A percentile compares a stretch with the other conserved stretches of the same genome.
These are phyloP conservation scores for Cryphonectria parasitica DNA, from an alignment of 2,329 filamentous ascomycete genomes.

Conservation along the genomic window DNA sequence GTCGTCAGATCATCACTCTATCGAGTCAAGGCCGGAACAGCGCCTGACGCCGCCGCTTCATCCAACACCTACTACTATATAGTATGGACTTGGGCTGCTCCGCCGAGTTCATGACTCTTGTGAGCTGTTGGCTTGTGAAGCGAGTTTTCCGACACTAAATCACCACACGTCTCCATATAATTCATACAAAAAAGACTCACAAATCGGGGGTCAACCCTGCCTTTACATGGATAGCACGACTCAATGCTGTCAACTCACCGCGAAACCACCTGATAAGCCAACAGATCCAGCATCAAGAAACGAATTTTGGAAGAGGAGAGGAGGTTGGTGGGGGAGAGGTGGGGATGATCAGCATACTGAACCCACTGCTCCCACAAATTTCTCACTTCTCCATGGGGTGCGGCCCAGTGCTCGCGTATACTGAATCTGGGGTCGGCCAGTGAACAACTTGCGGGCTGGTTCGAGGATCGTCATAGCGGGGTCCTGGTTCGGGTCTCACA, in stretches of 20 bases:
- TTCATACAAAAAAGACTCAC: neutral
- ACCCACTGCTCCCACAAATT: neutral
- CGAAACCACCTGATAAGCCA: neutral
- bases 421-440: neutral
- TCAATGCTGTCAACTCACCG: neutral
- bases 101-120: neutral
- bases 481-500: neutral
- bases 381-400: neutral
- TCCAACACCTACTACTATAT: neutral
- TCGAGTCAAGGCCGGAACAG: neutral
- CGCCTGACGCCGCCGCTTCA: neutral
- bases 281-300: neutral
- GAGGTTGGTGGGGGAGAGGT: neutral
- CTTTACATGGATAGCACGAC: neutral
- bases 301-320: neutral
- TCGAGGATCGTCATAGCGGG: neutral
- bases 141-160: no score
- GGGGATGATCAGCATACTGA: neutral
- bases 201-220: neutral
- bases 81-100: neutral
- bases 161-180: neutral
- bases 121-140: neutral
- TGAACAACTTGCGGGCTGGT: neutral
- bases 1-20: neutral
- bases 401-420: neutral